Evolutionary conservation across 345 rosid genomes (phyloP).

Genomic region (Melaleuca quinquenervia): DNA sequence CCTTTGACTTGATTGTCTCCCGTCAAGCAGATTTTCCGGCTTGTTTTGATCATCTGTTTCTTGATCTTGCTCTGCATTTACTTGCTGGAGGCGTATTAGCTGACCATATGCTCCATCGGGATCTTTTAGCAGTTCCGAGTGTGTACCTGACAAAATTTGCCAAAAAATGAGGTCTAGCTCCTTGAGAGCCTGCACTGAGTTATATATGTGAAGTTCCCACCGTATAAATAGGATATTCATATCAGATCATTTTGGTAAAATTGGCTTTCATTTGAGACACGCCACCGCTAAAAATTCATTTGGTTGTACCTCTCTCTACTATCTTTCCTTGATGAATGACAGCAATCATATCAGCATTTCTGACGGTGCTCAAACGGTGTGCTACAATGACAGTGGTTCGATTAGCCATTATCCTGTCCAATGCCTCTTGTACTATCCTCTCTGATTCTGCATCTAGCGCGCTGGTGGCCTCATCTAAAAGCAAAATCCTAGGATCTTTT

Average conservation of each 20-base stretch:
- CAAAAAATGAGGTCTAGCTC: background rate
- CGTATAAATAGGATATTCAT: background rate
- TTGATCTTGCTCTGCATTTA: slow-evolving; percentile 24
- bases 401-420: slow-evolving; percentile 69
- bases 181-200: background rate
- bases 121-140: slow-evolving; percentile 48
- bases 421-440: slow-evolving; percentile 75
- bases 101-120: slow-evolving; percentile 76
- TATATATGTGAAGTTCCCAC: background rate
- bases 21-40: background rate
- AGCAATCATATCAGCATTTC: slow-evolving; percentile 62
- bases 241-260: background rate
- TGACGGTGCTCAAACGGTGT: slow-evolving; percentile 71
- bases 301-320: slow-evolving; percentile 67
- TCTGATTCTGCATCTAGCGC: slow-evolving; percentile 89
- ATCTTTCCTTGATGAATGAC: slow-evolving; percentile 72
- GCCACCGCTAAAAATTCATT: background rate
- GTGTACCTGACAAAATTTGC: slow-evolving; percentile 33
- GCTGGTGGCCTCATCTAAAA: slow-evolving; percentile 85
- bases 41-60: slow-evolving; percentile 18
- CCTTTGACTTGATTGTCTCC: slow-evolving; percentile 23
- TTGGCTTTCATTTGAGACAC: background rate
- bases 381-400: slow-evolving; percentile 78
- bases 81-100: slow-evolving; percentile 65
- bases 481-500: slow-evolving; percentile 67